A percentile compares a stretch with the other conserved stretches of the same genome.
phyloP scores from a whole-genome alignment of 2,329 filamentous ascomycete genomes.

The Aurifilum marmelostoma region DNA sequence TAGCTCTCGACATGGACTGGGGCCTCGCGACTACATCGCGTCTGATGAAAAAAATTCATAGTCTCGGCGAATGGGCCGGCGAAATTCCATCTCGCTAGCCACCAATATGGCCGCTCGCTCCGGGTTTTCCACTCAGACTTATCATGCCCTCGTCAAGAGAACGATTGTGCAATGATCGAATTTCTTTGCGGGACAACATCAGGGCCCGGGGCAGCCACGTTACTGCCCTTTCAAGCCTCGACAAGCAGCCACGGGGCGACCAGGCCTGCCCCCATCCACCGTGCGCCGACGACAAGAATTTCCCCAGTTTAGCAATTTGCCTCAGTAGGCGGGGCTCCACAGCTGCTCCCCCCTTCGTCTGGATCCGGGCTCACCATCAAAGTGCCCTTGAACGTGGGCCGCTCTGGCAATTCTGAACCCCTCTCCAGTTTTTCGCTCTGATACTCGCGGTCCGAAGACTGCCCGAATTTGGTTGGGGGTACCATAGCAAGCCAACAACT shows the following conservation, averaged over 20 bases:
- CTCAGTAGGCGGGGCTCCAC: slow-evolving; percentile 24
- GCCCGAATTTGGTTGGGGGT: slow-evolving; percentile 24
- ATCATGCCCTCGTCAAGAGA: neutral
- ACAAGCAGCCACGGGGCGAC: neutral
- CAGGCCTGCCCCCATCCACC: neutral
- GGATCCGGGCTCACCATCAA: slow-evolving; percentile 17
- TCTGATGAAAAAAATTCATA: neutral
- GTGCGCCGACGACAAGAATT: slow-evolving; percentile 22
- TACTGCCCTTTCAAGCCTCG: neutral
- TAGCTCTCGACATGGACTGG: neutral
- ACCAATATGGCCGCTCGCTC: neutral
- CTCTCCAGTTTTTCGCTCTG: slow-evolving; percentile 27
- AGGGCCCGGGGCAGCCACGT: neutral
- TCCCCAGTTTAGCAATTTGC: slow-evolving; percentile 24
- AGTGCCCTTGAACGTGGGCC: slow-evolving; percentile 18
- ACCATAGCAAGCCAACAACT: slow-evolving; percentile 1
- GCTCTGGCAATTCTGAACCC: slow-evolving; percentile 10
- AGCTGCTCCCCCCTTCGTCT: slow-evolving; percentile 9
- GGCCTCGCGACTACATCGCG: neutral
- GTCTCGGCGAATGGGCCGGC: slow-evolving; percentile 17
- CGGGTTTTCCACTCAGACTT: neutral
- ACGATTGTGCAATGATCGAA: neutral
- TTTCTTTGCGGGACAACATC: neutral
- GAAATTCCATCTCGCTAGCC: slow-evolving; percentile 2
- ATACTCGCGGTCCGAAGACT: slow-evolving; percentile 27